Base-by-base conservation (phyloP, 768 basidiomycete genomes). In the Tulasnella sp. region DNA sequence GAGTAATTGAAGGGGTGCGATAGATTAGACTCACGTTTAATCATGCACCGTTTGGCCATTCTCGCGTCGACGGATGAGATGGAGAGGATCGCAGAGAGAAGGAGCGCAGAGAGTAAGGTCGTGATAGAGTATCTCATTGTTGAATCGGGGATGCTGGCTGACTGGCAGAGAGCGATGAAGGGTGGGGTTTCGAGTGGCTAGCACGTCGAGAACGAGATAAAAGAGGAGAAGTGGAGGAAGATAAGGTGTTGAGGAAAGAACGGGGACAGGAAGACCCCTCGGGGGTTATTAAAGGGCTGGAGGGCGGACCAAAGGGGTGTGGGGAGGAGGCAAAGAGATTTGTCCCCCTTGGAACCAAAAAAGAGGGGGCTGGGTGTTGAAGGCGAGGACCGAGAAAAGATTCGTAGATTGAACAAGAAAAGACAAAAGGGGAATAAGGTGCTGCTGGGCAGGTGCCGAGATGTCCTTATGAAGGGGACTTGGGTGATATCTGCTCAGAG, bases 111-210 rank as follows among this genome's bases (percentile, higher is more conserved):
- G 14, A 10, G 31, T 21, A 72, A 9, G 34, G 71, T 72, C 40
- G 71, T 72, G 36, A 72, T 72, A 72, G 36, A 72, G 40, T 72
- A 31, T 36, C 71, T 21, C 71, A 72, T 72, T n/a, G 71, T 6
- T 42, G 71, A 72, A 42, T 5, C 9, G 71, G 52, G n/a, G 38
- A n/a, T 31, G 44, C 31, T 42, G 8, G 16, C 39, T 75, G 74
- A 75, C 46, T n/a, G 74, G 46, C 39, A 75, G 74, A 75, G 74
- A 34, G 74, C 74, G 71, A 31, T 73, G 71, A 31, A 31, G 40
- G 27, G 36, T n/a, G n/a, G n/a, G n/a, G n/a, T n/a, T 27, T 38
- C 71, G 40, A 72, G 71, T 72, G 40, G 19, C 71, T 42, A 9
- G 71, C 71, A 72, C 71, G 71, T 72, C 71, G 52, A 52, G 52